Conservation (phyloP, 352 stramenopile genomes). For the Aphanomyces euteiches region DNA sequence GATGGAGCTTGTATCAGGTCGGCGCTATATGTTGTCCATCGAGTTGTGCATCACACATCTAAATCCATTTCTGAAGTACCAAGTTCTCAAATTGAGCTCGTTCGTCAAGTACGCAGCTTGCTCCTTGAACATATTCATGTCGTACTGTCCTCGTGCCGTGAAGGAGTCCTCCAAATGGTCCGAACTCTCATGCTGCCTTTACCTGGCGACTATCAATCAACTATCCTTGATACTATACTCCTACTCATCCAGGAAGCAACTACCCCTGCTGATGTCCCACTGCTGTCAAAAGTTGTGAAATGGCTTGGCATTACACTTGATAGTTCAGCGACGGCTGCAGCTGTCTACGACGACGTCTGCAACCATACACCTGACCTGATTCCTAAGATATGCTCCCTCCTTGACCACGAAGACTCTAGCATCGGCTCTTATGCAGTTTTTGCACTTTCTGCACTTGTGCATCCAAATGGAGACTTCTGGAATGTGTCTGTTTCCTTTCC, state of each 20-base stretch:
- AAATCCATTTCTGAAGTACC: neutral
- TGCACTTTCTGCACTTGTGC: conserved; percentile 63
- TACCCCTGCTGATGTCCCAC: neutral
- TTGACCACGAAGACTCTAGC: neutral
- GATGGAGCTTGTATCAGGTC: neutral
- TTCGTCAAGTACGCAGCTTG: neutral
- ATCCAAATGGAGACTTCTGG: conserved; percentile 60
- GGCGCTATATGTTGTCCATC: conserved; percentile 18
- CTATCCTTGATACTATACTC: neutral
- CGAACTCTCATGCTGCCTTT: conserved; percentile 7
- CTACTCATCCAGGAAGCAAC: neutral
- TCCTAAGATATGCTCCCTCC: neutral
- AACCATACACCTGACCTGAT: neutral
- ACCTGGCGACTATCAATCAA: neutral
- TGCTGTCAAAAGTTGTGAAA: conserved; percentile 61
- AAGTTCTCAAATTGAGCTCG: no score
- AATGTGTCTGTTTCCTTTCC: conserved; percentile 51
- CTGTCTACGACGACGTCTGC: neutral
- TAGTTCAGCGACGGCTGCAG: conserved; percentile 14
- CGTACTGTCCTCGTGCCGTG: neutral
- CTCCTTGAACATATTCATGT: neutral
- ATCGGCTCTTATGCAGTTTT: conserved; percentile 58
- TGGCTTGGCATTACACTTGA: conserved; percentile 78
- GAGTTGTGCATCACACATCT: conserved; percentile 4
- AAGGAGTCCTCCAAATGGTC: conserved; percentile 12